Percentiles rank a stretch among this genome's conserved stretches.
Evolutionary conservation across 805 yeast species (phyloP).

Genomic region (Pichia kluyveri): DNA sequence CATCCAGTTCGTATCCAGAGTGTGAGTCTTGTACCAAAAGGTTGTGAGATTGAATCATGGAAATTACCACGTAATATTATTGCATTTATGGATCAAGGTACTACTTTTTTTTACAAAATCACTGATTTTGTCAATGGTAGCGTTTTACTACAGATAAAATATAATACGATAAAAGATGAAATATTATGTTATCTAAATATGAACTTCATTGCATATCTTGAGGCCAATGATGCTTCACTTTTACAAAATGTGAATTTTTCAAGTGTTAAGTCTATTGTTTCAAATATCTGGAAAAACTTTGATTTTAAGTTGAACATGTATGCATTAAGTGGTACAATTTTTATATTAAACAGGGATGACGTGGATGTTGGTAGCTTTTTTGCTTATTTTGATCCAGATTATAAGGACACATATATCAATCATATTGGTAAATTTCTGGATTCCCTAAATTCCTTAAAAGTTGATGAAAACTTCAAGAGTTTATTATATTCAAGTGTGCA

Average conservation of each 20-base stretch:
- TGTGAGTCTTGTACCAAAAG: conserved; percentile 25
- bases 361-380: conserved; percentile 4
- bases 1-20: conserved; percentile 46
- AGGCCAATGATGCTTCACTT: neutral
- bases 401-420: conserved; percentile 8
- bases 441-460: neutral
- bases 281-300: conserved; percentile 13
- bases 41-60: conserved; percentile 19
- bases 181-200: conserved; percentile 23
- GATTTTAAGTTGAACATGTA: conserved; percentile 22
- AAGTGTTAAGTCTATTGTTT: conserved; percentile 16
- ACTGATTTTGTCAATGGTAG: conserved; percentile 25
- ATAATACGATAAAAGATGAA: conserved; percentile 40
- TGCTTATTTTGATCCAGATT: conserved; percentile 9
- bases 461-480: neutral
- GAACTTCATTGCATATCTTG: conserved; percentile 7
- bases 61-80: conserved; percentile 30
- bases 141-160: conserved; percentile 35
- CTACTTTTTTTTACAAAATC: conserved; percentile 51
- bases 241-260: conserved; percentile 6
- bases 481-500: neutral
- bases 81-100: conserved; percentile 65
- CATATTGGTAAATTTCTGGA: conserved; percentile 10
- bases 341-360: conserved; percentile 9
- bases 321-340: conserved; percentile 17